phyloP scores from a whole-genome alignment of 192 early-diverging fungal genomes.

The Chytriomyces hyalinus region DNA sequence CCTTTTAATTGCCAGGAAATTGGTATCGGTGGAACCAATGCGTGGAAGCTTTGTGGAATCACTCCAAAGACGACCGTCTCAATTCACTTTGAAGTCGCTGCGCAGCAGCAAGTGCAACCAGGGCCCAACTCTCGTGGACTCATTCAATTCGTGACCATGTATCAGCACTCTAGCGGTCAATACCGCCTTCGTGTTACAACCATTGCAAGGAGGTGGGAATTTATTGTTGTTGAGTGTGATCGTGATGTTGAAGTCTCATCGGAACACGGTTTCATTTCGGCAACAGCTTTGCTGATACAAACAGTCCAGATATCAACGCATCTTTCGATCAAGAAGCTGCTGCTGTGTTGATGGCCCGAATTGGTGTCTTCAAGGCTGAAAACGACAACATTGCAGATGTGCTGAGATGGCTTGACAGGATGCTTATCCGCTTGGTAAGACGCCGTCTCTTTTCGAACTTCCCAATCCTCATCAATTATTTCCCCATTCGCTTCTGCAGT shows the following conservation, averaged over 20 bases:
- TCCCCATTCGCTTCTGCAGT: slow-evolving; percentile 46
- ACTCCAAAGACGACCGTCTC: slow-evolving; percentile 83
- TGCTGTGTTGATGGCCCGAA: slow-evolving; percentile 96
- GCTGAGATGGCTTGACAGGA: slow-evolving; percentile 95
- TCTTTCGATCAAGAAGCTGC: slow-evolving; percentile 98
- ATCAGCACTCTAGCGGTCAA: slow-evolving; percentile 92
- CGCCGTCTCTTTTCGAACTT: slow-evolving; percentile 6
- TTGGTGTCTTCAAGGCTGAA: slow-evolving; percentile 95
- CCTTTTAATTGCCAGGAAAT: slow-evolving; percentile 69
- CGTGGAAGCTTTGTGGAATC: slow-evolving; percentile 93
- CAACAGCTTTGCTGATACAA: slow-evolving; percentile 72
- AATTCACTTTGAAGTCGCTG: slow-evolving; percentile 97
- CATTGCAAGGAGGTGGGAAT: slow-evolving; percentile 81
- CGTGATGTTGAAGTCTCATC: not conserved
- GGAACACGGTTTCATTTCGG: not conserved
- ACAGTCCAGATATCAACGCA: slow-evolving; percentile 81
- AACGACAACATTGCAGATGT: slow-evolving; percentile 97
- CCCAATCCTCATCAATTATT: slow-evolving; percentile 2
- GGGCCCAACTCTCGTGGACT: slow-evolving; percentile 80
- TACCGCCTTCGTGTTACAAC: slow-evolving; percentile 94
- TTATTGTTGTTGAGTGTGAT: not conserved
- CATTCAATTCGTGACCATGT: slow-evolving; percentile 94
- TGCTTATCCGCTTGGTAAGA: slow-evolving; percentile 88
- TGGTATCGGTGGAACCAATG: slow-evolving; percentile 93
- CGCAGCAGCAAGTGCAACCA: slow-evolving; percentile 76